Evolutionary conservation across 331 rosid species (phyloP), one percentile per base, ranked within the genome.

Genomic region (Quercus lobata): DNA sequence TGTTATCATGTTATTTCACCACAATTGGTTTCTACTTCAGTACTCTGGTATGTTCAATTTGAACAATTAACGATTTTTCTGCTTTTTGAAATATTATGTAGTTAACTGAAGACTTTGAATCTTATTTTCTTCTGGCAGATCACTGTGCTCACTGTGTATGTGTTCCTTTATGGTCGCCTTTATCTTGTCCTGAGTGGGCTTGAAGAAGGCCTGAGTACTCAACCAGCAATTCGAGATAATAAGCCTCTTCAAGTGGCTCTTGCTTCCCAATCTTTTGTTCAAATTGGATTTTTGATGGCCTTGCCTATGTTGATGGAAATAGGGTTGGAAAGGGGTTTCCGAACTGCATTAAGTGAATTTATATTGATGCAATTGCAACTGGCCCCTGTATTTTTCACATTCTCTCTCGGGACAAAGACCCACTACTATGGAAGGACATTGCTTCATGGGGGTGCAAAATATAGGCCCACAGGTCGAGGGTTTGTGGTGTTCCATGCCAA

Each of bases 191-290:
- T 96, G 62, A 96, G 99, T 85, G 99, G 99, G 75, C 99, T 96
- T 14, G 99, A 96, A 89, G 93, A 96, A 84, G 98, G 97, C 65
- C 81, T 96, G 87, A 91, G 89, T 63, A 87, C 88, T 16, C 91
- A 90, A 77, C 86, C 75, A 49, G 97, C 94, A 14, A 87, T 96
- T 82, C 90, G 97, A 71, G 98, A 96, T 84, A 93, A 96, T 82
- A 91, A 91, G 77, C 98, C 99, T 80, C 98, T 96, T 86, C 99
- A 96, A 88, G 97, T 96, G 22, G 99, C 99, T 66, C 99, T 96
- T 71, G 98, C 91, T 66, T 93, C 98, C 58, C 99, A 96, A 82
- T 89, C 99, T 18, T 93, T 96, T 83, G 99, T 96, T 81, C 99
- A 96, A 76, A 96, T 96, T 79, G 99, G 99, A 72, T 89, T 90